Evolutionary conservation across 805 yeast species (phyloP), one percentile per base, ranked within the genome.

Genomic region (Allodekkera sacchari): DNA sequence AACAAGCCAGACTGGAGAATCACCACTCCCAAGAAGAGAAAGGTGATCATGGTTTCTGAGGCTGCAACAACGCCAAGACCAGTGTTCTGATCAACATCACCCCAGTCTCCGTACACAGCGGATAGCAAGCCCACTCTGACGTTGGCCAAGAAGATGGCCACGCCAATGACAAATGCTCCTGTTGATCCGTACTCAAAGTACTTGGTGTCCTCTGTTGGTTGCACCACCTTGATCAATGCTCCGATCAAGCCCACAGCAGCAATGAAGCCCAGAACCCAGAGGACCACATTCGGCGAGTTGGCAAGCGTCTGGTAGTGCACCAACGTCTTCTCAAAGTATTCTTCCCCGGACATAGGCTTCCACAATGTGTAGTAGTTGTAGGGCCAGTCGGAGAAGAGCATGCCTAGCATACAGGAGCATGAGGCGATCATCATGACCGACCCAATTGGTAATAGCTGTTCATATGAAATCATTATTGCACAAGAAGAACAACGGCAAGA

Each of bases 11-110:
- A 77, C 62, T 92, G 97, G 44, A 92, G 68, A 7, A 83, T 66
- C 26, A 87, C 59, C n/a, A 87, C 82, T 42, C 96, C 96, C 15
- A 74, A 51, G 32, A 88, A 62, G 12, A 82, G 64, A 33, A 84
- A 54, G 7, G 82, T 73, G 43, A 83, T 66, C 66, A 89, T 78
- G 23, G 80, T 69, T 57, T 80, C 79, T 18, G 92, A 77, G 5
- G 97, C 96, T 25, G 92, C 96, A 49, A 92, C 73, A 24, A 92
- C 95, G 42, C 83, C 84, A 48, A 89, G 59, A 19, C 97, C 97
- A 15, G 94, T 83, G 38, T 67, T 66, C 53, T 71, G 75, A 48
- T 83, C 83, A 31, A 92, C 95, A 31, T 89, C 97, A 43, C 96
- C 97, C 97, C 97, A 89, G 38, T 74, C 65, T 27, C 87, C 88